Evolutionary conservation across 495 filamentous ascomycete species (phyloP), one percentile per base, ranked within the genome.

Genomic region (Lentithecium fluviatile): DNA sequence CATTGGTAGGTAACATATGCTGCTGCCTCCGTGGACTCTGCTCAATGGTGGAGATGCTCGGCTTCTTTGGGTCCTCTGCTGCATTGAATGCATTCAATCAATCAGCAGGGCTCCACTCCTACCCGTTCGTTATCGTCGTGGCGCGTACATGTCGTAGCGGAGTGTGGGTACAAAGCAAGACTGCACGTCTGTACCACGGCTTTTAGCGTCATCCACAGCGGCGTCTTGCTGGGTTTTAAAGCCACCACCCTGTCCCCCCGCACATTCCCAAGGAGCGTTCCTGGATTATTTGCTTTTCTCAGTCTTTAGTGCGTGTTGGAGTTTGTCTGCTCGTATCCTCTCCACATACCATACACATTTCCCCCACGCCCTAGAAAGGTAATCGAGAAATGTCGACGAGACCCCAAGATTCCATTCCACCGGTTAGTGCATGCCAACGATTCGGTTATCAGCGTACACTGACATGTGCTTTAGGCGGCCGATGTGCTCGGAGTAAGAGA

Each of bases 401-500:
- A 11, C 63, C 63, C n/a, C 63, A 66, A 24, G 60, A 57, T 6
- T 52, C 63, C 15, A 66, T 66, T 11, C 63, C 63, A 13, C 63
- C 58, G 34, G 63, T 66, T 42, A 46, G 51, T 54, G 29, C 29
- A 8, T 29, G 0, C 23, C 21, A 6, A 8, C 21, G 10, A 19
- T 21, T 8, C 15, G n/a, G 29, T 10, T 5, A 32, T 13, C 29
- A 11, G 19, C 26, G 19, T 13, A 47, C n/a, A 43, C 57, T 58
- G 25, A 57, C 23, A 26, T 37, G 21, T 1, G 19, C 17, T 3
- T 37, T 48, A 78, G 76, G 74, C 78, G 1, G 79, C 79, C 23
- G 79, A 77, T 62, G 70, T 82, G 1, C 66, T 82, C 10, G 79
- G 79, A 19, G 79, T 81, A 71, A 1, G 23, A 32, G 23, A 15